These are phyloP conservation scores for Nicotiana tabacum DNA, from an alignment of 257 asterid genomes.

Conservation along the genomic window DNA sequence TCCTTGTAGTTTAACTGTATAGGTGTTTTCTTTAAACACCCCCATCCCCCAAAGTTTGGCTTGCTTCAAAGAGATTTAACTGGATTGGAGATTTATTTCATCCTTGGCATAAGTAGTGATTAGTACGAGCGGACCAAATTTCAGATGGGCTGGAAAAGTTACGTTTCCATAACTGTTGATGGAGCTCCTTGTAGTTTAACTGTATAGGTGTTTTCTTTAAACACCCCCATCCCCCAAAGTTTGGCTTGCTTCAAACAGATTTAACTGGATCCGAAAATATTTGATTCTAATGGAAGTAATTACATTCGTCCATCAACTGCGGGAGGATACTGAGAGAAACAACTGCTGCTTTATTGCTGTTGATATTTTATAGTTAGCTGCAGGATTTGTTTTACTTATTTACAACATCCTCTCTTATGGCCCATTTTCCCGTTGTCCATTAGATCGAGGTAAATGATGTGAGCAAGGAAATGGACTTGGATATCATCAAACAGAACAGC, in stretches of 20 bases:
- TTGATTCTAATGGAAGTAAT: neutral
- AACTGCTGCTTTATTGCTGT: neutral
- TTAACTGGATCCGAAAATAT: neutral
- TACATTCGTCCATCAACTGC: neutral
- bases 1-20: neutral
- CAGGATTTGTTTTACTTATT: neutral
- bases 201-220: neutral
- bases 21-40: neutral
- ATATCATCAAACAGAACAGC: conserved; percentile 86
- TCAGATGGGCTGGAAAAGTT: neutral
- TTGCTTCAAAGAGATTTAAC: neutral
- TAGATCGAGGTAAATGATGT: conserved; percentile 99
- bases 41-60: neutral
- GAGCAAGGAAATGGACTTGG: conserved; percentile 99
- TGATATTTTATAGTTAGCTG: neutral
- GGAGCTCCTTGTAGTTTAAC: neutral
- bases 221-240: neutral
- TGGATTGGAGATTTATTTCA: neutral
- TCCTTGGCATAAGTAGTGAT: no score
- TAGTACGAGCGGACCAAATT: no score
- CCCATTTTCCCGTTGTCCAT: conserved; percentile 1
- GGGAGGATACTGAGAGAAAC: neutral
- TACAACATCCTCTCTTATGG: neutral
- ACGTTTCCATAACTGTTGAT: neutral
- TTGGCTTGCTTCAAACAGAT: neutral